These are phyloP conservation scores for Solanum virginianum DNA, from an alignment of 257 asterid genomes.

Conservation along the genomic window DNA sequence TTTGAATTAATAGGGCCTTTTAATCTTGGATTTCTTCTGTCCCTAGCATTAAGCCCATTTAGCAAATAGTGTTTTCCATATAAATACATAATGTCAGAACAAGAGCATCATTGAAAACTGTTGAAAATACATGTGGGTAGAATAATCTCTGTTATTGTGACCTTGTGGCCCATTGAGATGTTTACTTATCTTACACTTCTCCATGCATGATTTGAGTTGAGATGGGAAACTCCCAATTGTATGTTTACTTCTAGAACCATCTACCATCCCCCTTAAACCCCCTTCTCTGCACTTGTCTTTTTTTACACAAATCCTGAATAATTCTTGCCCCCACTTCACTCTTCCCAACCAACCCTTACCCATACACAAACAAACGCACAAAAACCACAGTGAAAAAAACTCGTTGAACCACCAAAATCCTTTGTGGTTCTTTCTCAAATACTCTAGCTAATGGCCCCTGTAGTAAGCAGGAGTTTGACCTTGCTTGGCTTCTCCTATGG, in stretches of 20 bases:
- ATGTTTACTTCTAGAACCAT: conserved; percentile 52
- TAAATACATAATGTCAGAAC: background rate
- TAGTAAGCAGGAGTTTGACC: conserved; percentile 54
- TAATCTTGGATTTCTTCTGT: background rate
- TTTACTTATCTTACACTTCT: background rate
- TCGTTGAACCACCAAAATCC: background rate
- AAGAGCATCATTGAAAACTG: background rate
- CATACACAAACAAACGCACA: background rate
- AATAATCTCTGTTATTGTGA: background rate
- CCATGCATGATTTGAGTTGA: background rate
- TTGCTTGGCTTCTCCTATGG: conserved; percentile 30
- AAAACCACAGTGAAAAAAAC: background rate
- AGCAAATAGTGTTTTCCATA: background rate
- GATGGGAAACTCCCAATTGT: background rate
- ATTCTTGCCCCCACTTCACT: background rate
- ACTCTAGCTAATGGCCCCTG: conserved; percentile 53
- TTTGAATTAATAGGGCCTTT: background rate
- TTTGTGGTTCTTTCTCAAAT: background rate
- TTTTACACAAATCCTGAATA: background rate
- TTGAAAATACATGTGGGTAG: background rate
- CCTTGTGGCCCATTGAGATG: background rate
- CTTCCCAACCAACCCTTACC: background rate
- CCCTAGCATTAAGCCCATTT: background rate
- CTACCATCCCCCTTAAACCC: conserved; percentile 37
- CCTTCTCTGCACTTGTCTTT: background rate